Evolutionary conservation across 495 filamentous ascomycete genomes (phyloP).

Genomic region (Viridothelium virens): DNA sequence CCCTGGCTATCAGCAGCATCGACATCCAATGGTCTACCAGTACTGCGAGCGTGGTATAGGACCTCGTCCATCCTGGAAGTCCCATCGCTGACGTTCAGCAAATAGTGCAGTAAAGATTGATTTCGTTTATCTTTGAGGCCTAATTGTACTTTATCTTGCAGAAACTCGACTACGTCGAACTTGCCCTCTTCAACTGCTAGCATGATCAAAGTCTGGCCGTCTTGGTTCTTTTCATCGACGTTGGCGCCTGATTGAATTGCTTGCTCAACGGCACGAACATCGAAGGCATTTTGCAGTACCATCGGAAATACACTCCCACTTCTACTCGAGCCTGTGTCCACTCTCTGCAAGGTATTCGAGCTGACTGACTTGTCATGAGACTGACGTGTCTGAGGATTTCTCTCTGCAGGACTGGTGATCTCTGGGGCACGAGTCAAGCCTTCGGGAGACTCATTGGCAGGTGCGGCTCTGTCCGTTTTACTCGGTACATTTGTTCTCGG

Average conservation of each 20-base stretch:
- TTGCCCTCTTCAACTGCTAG: not conserved
- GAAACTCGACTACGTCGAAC: not conserved
- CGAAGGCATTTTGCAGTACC: not conserved
- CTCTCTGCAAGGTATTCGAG: not conserved
- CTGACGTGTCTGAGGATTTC: not conserved
- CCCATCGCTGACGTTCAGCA: not conserved
- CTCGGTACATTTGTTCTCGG: too few species aligned
- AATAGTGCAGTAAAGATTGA: not conserved
- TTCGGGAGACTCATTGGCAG: too few species aligned
- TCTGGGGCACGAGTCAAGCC: too few species aligned
- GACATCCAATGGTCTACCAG: not conserved
- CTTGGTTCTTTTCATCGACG: not conserved
- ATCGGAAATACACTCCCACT: not conserved
- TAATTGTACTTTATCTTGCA: not conserved
- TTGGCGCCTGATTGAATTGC: not conserved
- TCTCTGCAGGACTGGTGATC: too few species aligned
- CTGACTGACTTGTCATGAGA: not conserved
- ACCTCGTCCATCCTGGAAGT: not conserved
- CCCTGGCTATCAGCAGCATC: not conserved
- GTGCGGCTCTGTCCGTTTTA: too few species aligned
- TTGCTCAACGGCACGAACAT: not conserved
- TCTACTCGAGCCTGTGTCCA: not conserved
- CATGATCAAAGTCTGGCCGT: constrained; percentile 3
- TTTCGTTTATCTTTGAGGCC: not conserved
- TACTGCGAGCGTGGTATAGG: too few species aligned